Evolutionary conservation across 2,329 filamentous ascomycete species (phyloP).

Genomic region (Cordyceps farinosa): DNA sequence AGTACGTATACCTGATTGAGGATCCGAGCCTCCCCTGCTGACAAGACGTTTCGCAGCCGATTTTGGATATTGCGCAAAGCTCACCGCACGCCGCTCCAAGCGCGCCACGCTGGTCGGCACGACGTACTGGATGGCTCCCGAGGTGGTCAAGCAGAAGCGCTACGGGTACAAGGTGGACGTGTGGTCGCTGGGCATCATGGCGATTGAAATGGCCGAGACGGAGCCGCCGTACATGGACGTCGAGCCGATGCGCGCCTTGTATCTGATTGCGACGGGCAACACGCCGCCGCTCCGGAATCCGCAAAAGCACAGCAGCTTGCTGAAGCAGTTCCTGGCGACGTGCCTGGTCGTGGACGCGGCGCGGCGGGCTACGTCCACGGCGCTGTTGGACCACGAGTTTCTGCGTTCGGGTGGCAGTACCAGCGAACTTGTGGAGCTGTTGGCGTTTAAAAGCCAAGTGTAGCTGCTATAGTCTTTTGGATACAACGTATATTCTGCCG

Average conservation of each 20-base stretch:
- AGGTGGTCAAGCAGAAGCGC: slow-evolving; percentile 98
- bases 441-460: slow-evolving; percentile 69
- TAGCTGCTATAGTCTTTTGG: neutral
- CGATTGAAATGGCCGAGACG: slow-evolving; percentile 99
- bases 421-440: slow-evolving; percentile 75
- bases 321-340: slow-evolving; percentile 94
- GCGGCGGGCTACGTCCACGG: slow-evolving; percentile 84
- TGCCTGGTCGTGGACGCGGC: slow-evolving; percentile 96
- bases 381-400: slow-evolving; percentile 89
- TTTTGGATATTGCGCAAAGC: slow-evolving; percentile 98
- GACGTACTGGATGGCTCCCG: slow-evolving; percentile 99
- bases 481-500: no score
- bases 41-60: slow-evolving; percentile 62
- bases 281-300: slow-evolving; percentile 96
- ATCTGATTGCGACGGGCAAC: slow-evolving; percentile 95
- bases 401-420: slow-evolving; percentile 87
- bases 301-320: slow-evolving; percentile 93
- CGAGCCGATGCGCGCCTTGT: slow-evolving; percentile 93
- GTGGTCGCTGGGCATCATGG: slow-evolving; percentile 99
- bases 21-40: slow-evolving; percentile 26
- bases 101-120: slow-evolving; percentile 99
- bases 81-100: slow-evolving; percentile 94
- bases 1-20: slow-evolving; percentile 56
- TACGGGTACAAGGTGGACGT: slow-evolving; percentile 98
- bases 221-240: slow-evolving; percentile 98